Conservation (phyloP, 495 filamentous ascomycete genomes). For the Aspergillus sparsus region DNA sequence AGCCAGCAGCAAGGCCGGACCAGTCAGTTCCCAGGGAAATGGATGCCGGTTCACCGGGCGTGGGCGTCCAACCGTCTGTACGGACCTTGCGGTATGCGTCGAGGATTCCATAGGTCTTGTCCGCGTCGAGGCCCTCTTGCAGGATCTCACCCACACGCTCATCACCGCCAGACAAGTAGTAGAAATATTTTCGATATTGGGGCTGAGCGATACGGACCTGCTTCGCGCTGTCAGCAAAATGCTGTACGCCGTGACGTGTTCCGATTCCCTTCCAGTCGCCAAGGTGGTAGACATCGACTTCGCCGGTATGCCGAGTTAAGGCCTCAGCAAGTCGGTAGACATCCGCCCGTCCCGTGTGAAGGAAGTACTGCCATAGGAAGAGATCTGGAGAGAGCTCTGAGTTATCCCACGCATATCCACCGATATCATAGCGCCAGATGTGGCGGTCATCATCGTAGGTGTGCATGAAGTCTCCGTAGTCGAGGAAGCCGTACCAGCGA, state of each 20-base stretch:
- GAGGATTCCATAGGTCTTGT: slow-evolving; percentile 43
- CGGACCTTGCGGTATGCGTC: slow-evolving; percentile 52
- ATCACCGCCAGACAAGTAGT: slow-evolving; percentile 46
- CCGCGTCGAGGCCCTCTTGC: slow-evolving; percentile 40
- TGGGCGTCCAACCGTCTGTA: slow-evolving; percentile 40
- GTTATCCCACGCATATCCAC: slow-evolving; percentile 57
- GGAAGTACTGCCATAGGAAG: slow-evolving; percentile 54
- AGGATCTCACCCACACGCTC: slow-evolving; percentile 49
- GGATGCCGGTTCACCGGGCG: slow-evolving; percentile 39
- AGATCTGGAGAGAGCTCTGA: slow-evolving; percentile 54
- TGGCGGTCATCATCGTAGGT: slow-evolving; percentile 52
- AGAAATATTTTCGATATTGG: slow-evolving; percentile 45
- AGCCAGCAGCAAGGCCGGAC: slow-evolving; percentile 47
- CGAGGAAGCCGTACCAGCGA: slow-evolving; percentile 55
- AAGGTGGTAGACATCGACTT: slow-evolving; percentile 53
- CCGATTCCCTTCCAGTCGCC: slow-evolving; percentile 51
- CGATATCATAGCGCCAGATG: slow-evolving; percentile 54
- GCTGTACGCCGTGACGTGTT: slow-evolving; percentile 54
- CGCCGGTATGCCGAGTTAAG: slow-evolving; percentile 49
- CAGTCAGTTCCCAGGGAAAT: slow-evolving; percentile 51
- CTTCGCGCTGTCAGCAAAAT: slow-evolving; percentile 52
- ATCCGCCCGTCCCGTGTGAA: slow-evolving; percentile 47
- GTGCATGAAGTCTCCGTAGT: slow-evolving; percentile 54
- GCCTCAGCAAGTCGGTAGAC: slow-evolving; percentile 52
- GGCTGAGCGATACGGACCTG: slow-evolving; percentile 45